phyloP scores from a whole-genome alignment of 2,329 filamentous ascomycete species.

The Claviceps sp. region DNA sequence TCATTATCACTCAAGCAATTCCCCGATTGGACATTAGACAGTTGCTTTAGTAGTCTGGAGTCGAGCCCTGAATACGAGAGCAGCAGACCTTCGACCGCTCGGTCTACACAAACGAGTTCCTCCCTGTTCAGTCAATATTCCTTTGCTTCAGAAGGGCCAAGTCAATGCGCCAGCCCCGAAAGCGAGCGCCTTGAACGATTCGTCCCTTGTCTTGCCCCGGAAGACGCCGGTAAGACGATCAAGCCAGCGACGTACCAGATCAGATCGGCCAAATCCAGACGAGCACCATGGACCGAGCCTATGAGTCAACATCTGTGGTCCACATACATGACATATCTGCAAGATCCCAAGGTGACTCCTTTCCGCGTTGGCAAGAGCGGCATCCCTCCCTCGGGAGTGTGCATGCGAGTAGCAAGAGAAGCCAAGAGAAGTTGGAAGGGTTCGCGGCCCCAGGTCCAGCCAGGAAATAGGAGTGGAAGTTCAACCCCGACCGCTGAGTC shows the following conservation, averaged over 20 bases:
- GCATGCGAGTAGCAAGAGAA: constrained; percentile 50
- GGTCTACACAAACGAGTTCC: constrained; percentile 44
- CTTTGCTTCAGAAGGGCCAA: constrained; percentile 40
- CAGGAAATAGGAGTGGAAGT: constrained; percentile 34
- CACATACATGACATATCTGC: constrained; percentile 49
- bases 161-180: constrained; percentile 38
- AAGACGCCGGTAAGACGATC: constrained; percentile 20
- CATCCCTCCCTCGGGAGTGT: constrained; percentile 52
- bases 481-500: constrained; percentile 39
- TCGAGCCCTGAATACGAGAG: constrained; percentile 46
- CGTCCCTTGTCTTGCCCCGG: constrained; percentile 12
- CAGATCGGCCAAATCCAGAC: constrained; percentile 24
- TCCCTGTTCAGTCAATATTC: constrained; percentile 46
- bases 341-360: constrained; percentile 54
- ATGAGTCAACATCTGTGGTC: constrained; percentile 56
- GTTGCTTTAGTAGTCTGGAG: constrained; percentile 41
- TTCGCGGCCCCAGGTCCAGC: constrained; percentile 27
- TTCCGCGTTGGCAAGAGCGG: constrained; percentile 50
- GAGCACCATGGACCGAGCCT: constrained; percentile 48
- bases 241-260: constrained; percentile 8
- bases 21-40: constrained; percentile 46
- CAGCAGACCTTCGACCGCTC: constrained; percentile 45
- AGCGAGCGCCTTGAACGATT: constrained; percentile 15
- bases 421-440: constrained; percentile 55
- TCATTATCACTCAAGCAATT: constrained; percentile 33